Percentiles rank a stretch among this genome's conserved stretches.
Conservation (phyloP, 768 basidiomycete species). For the Tulasnella sp. region DNA sequence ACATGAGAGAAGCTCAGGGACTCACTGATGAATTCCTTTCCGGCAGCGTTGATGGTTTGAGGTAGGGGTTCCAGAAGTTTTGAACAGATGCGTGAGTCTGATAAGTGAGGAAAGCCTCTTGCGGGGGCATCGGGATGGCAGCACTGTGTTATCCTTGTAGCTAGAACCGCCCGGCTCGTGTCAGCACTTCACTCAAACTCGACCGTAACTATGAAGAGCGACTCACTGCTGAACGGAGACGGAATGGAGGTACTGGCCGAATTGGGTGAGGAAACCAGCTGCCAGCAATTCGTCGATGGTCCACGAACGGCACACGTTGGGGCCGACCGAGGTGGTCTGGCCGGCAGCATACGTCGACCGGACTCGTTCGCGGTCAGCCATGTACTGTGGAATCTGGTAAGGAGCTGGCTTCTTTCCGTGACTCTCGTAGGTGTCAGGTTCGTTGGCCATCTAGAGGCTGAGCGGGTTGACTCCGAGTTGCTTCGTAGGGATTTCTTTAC, state of each 20-base stretch:
- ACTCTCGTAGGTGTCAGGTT: too few species aligned
- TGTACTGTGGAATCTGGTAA: conserved; percentile 43
- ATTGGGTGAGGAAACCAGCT: conserved; percentile 42
- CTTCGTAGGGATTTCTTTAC: too few species aligned
- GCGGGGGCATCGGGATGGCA: too few species aligned
- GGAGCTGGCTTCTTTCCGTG: conserved; percentile 39
- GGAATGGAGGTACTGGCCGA: too few species aligned
- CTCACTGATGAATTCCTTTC: conserved; percentile 6
- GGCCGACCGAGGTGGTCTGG: conserved; percentile 42
- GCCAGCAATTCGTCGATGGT: conserved; percentile 43
- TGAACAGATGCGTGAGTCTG: conserved; percentile 24
- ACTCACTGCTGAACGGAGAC: too few species aligned
- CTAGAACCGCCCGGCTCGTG: too few species aligned
- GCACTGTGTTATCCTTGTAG: too few species aligned
- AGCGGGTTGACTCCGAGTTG: too few species aligned
- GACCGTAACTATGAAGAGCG: too few species aligned
- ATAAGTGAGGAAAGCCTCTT: conserved; percentile 26
- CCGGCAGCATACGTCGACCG: conserved; percentile 27
- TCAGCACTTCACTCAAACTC: too few species aligned
- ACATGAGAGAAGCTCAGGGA: not conserved
- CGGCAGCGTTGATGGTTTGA: not conserved
- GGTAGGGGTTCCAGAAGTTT: conserved; percentile 29
- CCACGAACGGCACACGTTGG: conserved; percentile 47
- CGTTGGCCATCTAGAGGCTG: too few species aligned
- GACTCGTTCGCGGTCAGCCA: conserved; percentile 38